Conservation (phyloP, 2,329 filamentous ascomycete genomes). For the Aureobasidium pullulans region DNA sequence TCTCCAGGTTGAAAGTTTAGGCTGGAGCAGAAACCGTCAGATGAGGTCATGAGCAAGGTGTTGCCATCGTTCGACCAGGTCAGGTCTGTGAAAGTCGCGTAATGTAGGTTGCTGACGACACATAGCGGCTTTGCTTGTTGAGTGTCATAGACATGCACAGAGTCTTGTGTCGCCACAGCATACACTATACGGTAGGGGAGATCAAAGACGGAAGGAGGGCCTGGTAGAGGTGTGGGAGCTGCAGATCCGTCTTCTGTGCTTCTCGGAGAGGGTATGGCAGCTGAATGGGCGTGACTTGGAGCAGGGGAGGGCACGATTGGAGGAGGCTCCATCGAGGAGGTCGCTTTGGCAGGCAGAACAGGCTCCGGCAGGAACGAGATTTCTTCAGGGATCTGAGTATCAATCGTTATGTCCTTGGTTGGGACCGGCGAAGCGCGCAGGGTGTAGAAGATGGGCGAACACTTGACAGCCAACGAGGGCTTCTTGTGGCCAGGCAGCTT, state of each 20-base stretch:
- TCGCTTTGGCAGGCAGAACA: slow-evolving; percentile 48
- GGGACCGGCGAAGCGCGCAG: slow-evolving; percentile 59
- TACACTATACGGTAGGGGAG: slow-evolving; percentile 92
- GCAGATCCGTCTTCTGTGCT: slow-evolving; percentile 45
- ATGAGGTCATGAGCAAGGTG: slow-evolving; percentile 89
- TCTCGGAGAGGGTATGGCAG: slow-evolving; percentile 48
- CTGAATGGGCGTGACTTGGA: slow-evolving; percentile 34
- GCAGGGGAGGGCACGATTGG: slow-evolving; percentile 49
- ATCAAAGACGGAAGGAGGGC: slow-evolving; percentile 60
- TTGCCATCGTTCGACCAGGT: slow-evolving; percentile 76
- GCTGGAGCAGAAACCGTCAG: slow-evolving; percentile 93
- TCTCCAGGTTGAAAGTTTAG: slow-evolving; percentile 79
- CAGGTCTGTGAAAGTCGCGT: slow-evolving; percentile 93
- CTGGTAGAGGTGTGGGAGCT: slow-evolving; percentile 43
- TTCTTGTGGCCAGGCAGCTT: slow-evolving; percentile 97
- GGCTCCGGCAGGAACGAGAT: slow-evolving; percentile 81
- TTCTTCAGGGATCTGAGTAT: slow-evolving; percentile 59
- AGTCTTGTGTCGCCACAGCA: slow-evolving; percentile 93
- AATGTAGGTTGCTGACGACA: slow-evolving; percentile 93
- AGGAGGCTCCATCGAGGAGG: slow-evolving; percentile 77
- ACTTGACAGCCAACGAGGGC: slow-evolving; percentile 90
- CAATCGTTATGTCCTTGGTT: slow-evolving; percentile 87
- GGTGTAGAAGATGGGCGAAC: slow-evolving; percentile 83
- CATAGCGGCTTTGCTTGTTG: slow-evolving; percentile 92
- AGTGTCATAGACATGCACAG: slow-evolving; percentile 90